phyloP scores from a whole-genome alignment of 1,139 yeast genomes.

The Arxiozyma telluris region DNA sequence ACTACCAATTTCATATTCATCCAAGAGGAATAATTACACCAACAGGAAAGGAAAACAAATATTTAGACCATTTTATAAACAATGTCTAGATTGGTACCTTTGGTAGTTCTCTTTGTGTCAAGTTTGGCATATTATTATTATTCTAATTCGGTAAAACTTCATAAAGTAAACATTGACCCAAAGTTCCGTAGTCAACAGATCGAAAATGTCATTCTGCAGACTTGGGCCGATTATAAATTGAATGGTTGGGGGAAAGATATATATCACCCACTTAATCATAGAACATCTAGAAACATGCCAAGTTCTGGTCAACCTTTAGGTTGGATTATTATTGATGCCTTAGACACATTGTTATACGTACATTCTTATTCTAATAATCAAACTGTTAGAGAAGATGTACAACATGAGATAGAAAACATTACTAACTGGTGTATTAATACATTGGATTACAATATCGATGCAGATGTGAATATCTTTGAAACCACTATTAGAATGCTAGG shows the following conservation, averaged over 20 bases:
- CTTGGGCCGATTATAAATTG: constrained; percentile 71
- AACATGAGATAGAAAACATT: constrained; percentile 56
- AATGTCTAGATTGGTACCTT: background rate
- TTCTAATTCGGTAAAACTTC: constrained; percentile 2
- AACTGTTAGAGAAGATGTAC: constrained; percentile 41
- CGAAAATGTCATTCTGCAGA: constrained; percentile 49
- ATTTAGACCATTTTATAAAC: too few species aligned
- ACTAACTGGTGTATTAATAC: constrained; percentile 64
- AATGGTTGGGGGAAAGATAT: constrained; percentile 82
- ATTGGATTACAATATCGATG: constrained; percentile 51
- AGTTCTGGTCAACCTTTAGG: constrained; percentile 69
- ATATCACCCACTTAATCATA: constrained; percentile 49
- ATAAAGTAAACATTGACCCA: background rate
- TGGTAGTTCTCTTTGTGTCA: background rate
- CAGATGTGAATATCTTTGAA: constrained; percentile 74
- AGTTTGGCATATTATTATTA: background rate
- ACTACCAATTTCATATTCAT: too few species aligned
- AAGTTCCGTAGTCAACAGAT: constrained; percentile 11
- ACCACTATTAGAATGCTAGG: constrained; percentile 93
- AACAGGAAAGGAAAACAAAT: too few species aligned
- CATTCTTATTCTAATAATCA: constrained; percentile 36
- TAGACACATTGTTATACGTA: constrained; percentile 78
- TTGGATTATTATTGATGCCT: constrained; percentile 87
- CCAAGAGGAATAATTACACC: too few species aligned
- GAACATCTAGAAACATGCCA: constrained; percentile 59